These are phyloP conservation scores for Pseudogymnoascus sp. DNA, from an alignment of 2,329 filamentous ascomycete genomes.

Conservation along the genomic window DNA sequence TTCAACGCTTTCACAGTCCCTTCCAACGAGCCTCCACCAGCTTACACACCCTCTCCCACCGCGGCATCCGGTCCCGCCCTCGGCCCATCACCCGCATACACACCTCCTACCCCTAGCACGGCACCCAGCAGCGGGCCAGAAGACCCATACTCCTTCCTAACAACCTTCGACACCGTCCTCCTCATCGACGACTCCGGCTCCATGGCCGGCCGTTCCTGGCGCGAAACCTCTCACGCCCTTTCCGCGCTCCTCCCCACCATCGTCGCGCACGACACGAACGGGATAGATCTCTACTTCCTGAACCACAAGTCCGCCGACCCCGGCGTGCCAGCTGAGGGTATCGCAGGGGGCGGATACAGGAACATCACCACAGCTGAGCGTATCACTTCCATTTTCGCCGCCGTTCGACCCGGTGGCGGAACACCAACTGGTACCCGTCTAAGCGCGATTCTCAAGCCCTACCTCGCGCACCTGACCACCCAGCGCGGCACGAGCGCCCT, in stretches of 20 bases:
- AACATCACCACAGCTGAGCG: slow-evolving; percentile 50
- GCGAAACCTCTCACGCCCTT: slow-evolving; percentile 63
- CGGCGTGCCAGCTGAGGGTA: slow-evolving; percentile 29
- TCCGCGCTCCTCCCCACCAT: slow-evolving; percentile 73
- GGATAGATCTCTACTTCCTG: slow-evolving; percentile 86
- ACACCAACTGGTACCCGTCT: slow-evolving; percentile 73
- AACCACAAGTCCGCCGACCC: slow-evolving; percentile 50
- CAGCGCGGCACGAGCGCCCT: slow-evolving; percentile 15
- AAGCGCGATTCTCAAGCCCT: slow-evolving; percentile 63
- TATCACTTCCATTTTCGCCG: slow-evolving; percentile 63
- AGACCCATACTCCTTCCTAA: slow-evolving; percentile 68
- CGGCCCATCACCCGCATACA: background rate
- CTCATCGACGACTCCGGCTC: slow-evolving; percentile 87
- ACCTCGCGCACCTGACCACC: slow-evolving; percentile 50
- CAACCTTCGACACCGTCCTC: slow-evolving; percentile 77
- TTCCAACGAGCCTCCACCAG: slow-evolving; percentile 28
- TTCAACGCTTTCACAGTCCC: slow-evolving; percentile 26
- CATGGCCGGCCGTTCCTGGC: slow-evolving; percentile 73
- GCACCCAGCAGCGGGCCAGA: slow-evolving; percentile 37
- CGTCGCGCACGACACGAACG: slow-evolving; percentile 69
- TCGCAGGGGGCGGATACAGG: slow-evolving; percentile 48
- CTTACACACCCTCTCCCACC: slow-evolving; percentile 23
- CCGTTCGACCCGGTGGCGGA: slow-evolving; percentile 52
- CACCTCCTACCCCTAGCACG: background rate
- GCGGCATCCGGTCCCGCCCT: slow-evolving; percentile 14